A percentile compares a stretch with the other conserved stretches of the same genome.
These are phyloP conservation scores for Coffea humblotiana DNA, from an alignment of 305 asterid species.

Conservation along the genomic window DNA sequence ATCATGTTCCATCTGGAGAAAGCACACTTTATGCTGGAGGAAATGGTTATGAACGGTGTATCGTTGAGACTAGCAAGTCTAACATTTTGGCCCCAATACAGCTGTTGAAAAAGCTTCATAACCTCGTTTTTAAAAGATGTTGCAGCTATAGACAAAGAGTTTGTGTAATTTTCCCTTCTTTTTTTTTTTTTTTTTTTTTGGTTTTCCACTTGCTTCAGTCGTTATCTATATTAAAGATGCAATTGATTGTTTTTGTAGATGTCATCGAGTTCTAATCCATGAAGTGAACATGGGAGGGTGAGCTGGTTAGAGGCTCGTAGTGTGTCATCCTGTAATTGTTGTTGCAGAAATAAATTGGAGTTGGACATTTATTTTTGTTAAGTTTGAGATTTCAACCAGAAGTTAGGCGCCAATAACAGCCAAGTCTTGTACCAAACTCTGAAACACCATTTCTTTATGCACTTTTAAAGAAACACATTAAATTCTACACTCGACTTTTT, in stretches of 20 bases:
- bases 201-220: not conserved
- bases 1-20: constrained; percentile 98
- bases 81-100: constrained; percentile 84
- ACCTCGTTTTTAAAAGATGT: constrained; percentile 9
- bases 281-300: too few species aligned
- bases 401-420: not conserved
- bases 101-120: constrained; percentile 83
- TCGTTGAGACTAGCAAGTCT: constrained; percentile 92
- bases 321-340: not conserved
- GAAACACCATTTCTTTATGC: not conserved
- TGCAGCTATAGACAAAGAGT: not conserved
- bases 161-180: not conserved
- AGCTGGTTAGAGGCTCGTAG: not conserved
- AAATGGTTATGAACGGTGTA: constrained; percentile 97
- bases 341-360: not conserved
- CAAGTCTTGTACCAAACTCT: too few species aligned
- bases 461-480: not conserved
- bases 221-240: not conserved
- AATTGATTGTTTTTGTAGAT: not conserved
- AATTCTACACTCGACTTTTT: not conserved
- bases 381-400: not conserved
- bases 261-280: not conserved
- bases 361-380: not conserved
- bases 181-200: too few species aligned
- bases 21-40: constrained; percentile 99